These are phyloP conservation scores for Termitomyces sp. DNA, from an alignment of 768 basidiomycete species.

Conservation along the genomic window DNA sequence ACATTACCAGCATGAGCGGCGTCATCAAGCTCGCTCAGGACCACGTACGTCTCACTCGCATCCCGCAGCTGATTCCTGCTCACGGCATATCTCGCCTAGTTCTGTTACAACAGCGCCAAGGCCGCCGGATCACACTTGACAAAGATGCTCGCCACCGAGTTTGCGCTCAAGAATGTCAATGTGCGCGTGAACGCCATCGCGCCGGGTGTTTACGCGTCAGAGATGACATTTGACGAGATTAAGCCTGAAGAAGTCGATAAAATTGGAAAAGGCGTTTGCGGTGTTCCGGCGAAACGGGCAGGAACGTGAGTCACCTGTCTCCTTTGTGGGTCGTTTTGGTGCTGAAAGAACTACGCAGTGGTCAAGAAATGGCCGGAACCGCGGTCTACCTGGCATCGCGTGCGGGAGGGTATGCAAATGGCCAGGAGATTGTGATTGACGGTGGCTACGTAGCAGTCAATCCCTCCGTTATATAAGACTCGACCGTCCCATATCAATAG, in stretches of 20 bases:
- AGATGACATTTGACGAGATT: constrained; percentile 62
- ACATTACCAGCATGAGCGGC: constrained; percentile 77
- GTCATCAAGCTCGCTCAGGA: constrained; percentile 64
- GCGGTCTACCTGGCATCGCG: constrained; percentile 70
- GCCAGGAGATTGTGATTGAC: constrained; percentile 75
- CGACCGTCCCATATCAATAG: background rate
- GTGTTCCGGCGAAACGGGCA: constrained; percentile 39
- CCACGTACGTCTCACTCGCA: constrained; percentile 50
- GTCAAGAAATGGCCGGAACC: constrained; percentile 72
- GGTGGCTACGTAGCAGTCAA: constrained; percentile 74
- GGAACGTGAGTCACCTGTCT: constrained; percentile 32
- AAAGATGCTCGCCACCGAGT: constrained; percentile 69
- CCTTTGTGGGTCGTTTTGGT: background rate
- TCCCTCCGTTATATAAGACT: constrained; percentile 40
- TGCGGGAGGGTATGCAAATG: constrained; percentile 70
- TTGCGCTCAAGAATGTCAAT: constrained; percentile 60
- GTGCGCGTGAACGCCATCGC: constrained; percentile 73
- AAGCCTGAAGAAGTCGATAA: constrained; percentile 30
- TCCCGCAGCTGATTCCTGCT: background rate
- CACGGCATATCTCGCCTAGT: constrained; percentile 33
- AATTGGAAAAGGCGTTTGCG: constrained; percentile 52
- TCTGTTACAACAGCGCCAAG: constrained; percentile 78
- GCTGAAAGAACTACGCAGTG: constrained; percentile 30
- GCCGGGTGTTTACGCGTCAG: constrained; percentile 71
- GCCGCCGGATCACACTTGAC: constrained; percentile 76